Evolutionary conservation across 2,329 filamentous ascomycete species (phyloP).

Genomic region (Pyricularia grisea): DNA sequence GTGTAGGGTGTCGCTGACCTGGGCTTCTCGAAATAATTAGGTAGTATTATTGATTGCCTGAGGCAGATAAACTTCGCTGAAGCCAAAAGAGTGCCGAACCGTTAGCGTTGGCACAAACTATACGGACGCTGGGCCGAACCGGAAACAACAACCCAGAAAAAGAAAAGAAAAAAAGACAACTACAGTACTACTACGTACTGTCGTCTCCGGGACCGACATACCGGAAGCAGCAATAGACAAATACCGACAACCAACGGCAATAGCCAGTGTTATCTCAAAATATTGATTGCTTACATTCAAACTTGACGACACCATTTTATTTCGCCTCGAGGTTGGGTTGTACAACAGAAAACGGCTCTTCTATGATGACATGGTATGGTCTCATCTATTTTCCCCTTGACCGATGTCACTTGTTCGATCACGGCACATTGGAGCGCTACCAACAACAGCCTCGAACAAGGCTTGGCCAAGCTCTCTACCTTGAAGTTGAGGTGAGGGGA

Average conservation of each 20-base stretch:
- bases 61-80: background rate
- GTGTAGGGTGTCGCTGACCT: too few relatives aligned
- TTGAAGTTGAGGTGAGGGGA: background rate
- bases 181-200: too few relatives aligned
- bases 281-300: background rate
- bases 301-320: background rate
- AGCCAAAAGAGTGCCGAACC: too few relatives aligned
- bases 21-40: too few relatives aligned
- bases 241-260: too few relatives aligned
- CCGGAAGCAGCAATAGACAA: background rate
- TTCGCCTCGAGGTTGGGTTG: background rate
- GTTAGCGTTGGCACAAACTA: too few relatives aligned
- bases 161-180: background rate
- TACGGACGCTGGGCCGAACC: too few relatives aligned
- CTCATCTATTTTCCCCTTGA: background rate
- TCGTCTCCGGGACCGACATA: background rate
- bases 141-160: too few relatives aligned
- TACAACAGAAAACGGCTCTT: background rate
- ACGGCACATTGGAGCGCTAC: background rate
- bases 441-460: background rate
- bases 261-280: background rate
- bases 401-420: background rate
- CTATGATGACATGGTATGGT: background rate
- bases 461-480: background rate
- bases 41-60: too few relatives aligned